A percentile compares a stretch with the other conserved stretches of the same genome.
These are phyloP conservation scores for Carallia pectinifolia DNA, from an alignment of 345 rosid genomes.

Conservation along the genomic window DNA sequence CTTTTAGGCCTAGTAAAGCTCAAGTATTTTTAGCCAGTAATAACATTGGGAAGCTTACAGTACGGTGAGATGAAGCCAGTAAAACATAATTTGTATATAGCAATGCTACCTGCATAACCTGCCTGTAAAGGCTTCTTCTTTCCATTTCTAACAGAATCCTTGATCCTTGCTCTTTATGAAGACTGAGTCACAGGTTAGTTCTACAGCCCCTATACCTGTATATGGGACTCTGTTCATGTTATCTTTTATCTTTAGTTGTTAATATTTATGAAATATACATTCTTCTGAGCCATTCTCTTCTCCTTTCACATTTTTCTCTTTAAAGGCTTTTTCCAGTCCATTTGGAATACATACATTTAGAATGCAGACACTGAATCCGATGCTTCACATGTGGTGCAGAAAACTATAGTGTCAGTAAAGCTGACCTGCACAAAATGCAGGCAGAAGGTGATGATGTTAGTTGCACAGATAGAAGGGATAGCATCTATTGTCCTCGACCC, in stretches of 20 bases:
- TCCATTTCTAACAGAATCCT: slow-evolving; percentile 1
- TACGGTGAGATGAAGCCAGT: background rate
- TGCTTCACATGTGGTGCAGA: slow-evolving; percentile 28
- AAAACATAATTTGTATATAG: background rate
- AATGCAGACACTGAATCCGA: background rate
- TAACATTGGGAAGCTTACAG: background rate
- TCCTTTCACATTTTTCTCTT: background rate
- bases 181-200: background rate
- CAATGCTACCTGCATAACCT: background rate
- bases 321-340: background rate
- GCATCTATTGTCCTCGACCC: slow-evolving; percentile 48
- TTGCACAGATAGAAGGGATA: slow-evolving; percentile 53
- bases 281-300: background rate
- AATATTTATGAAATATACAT: too few species aligned
- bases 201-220: background rate
- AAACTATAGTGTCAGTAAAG: slow-evolving; percentile 55
- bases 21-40: background rate
- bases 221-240: too few species aligned
- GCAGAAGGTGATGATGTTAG: slow-evolving; percentile 51
- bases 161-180: background rate
- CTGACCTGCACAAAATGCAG: slow-evolving; percentile 54
- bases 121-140: background rate
- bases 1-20: background rate
- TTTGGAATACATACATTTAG: background rate
- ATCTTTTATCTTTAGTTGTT: too few species aligned